These are phyloP conservation scores for Neofusicoccum umdonicola DNA, from an alignment of 2,329 filamentous ascomycete genomes.

Conservation along the genomic window DNA sequence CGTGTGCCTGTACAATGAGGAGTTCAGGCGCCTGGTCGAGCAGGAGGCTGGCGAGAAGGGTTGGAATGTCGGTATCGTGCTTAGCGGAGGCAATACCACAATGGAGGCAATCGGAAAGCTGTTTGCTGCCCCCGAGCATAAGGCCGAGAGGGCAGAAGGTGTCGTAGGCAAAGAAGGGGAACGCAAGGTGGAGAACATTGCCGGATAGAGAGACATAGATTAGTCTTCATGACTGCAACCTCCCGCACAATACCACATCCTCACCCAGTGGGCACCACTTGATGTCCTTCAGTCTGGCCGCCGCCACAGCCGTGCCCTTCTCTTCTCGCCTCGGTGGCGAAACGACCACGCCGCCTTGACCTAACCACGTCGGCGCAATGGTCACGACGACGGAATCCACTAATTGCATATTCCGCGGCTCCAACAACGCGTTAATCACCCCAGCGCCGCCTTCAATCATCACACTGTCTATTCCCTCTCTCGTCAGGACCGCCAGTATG, in stretches of 20 bases:
- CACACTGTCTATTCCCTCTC: conserved; percentile 67
- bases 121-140: conserved; percentile 38
- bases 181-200: conserved; percentile 47
- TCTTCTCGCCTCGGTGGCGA: conserved; percentile 62
- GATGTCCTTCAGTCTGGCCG: conserved; percentile 64
- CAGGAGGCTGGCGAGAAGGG: conserved; percentile 67
- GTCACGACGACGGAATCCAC: conserved; percentile 82
- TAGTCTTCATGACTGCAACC: conserved; percentile 21
- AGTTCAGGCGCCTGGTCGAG: conserved; percentile 71
- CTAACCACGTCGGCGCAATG: conserved; percentile 87
- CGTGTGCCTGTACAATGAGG: conserved; percentile 79
- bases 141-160: conserved; percentile 40
- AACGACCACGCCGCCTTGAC: conserved; percentile 75
- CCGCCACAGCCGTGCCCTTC: conserved; percentile 52
- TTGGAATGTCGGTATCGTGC: conserved; percentile 67
- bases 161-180: conserved; percentile 41
- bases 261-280: conserved; percentile 76
- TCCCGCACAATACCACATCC: conserved; percentile 79
- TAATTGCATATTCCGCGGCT: conserved; percentile 57
- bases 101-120: conserved; percentile 59
- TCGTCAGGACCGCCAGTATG: conserved; percentile 58
- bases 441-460: conserved; percentile 89
- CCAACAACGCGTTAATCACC: conserved; percentile 80
- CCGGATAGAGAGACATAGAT: conserved; percentile 31
- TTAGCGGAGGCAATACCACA: conserved; percentile 65